phyloP scores from a whole-genome alignment of 73 alveolate genomes.

The Tetrahymena malaccensis region DNA sequence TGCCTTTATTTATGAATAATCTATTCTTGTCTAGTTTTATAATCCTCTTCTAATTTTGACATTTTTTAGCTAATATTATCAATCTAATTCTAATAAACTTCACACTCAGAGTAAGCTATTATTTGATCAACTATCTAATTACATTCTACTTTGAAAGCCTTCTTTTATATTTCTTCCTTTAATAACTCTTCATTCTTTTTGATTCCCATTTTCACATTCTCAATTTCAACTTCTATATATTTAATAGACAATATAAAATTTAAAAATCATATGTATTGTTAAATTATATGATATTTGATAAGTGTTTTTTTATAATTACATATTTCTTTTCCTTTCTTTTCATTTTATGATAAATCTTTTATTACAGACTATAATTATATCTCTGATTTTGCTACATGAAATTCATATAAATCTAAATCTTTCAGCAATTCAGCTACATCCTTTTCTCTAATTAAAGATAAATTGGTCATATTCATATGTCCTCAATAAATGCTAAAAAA shows the following conservation, averaged over 20 bases:
- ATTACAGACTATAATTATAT: neutral
- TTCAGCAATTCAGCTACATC: neutral
- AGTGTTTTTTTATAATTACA: neutral
- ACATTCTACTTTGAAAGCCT: neutral
- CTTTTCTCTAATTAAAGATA: neutral
- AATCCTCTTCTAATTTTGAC: neutral
- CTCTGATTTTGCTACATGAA: neutral
- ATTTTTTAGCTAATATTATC: neutral
- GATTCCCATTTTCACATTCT: neutral
- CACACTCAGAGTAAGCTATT: neutral
- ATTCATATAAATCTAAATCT: neutral
- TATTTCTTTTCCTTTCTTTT: neutral
- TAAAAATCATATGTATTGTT: neutral
- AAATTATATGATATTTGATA: too few species aligned
- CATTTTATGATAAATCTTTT: neutral
- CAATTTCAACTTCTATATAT: neutral
- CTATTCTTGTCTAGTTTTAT: neutral
- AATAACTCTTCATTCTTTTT: neutral
- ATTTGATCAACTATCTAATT: neutral
- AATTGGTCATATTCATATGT: neutral
- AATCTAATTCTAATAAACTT: neutral
- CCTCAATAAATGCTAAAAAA: too few species aligned
- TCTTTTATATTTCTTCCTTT: neutral
- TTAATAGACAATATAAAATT: neutral
- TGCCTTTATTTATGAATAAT: neutral